Evolutionary conservation across 2,329 filamentous ascomycete species (phyloP), one percentile per base, ranked within the genome.

Genomic region (Trichoderma polysporum): DNA sequence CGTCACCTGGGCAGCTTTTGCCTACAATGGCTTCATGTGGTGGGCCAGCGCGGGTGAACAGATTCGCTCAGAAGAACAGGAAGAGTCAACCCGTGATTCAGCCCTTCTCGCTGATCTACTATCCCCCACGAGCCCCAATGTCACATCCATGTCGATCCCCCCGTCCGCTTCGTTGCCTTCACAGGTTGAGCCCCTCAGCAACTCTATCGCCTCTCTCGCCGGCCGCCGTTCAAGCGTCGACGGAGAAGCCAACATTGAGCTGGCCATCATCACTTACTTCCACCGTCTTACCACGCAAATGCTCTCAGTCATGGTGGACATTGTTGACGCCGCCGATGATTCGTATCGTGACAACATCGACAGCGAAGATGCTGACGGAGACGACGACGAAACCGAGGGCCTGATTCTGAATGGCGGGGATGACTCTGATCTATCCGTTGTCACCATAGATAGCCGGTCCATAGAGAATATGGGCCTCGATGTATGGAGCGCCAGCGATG

Each of bases 1-100:
- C 1, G 76, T 85, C 47, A 89, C 85, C 49, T 91, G 89, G 92
- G 84, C 90, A 0, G 88, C 90, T 1, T 85, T 94, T 29, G 92
- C 92, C 5, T 95, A 94, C 78, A 88, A 86, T 64, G 89, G 90
- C 27, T 94, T 94, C 80, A 92, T 94, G 86, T 95, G 92, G 92
- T 95, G 92, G 92, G 91, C 92, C 2, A 92, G 90, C 17, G 91
- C 92, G 0, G 92, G 91, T 67, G 92, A 95, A 78, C 86, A 90
- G 76, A 81, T 85, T 8, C 83, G 85, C 19, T 82, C 86, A 58
- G 85, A 87, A 61, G 85, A 89, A 69, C 83, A 85, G 22, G 87
- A 90, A 70, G 86, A 88, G 71, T 76, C 79, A 57, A 82, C 80
- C 53, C 82, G 81, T 53, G 88, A 90, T 72, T 80, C 82, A 8